Evolutionary conservation across 2,329 filamentous ascomycete species (phyloP), one percentile per base, ranked within the genome.

Genomic region (Trichoderma polysporum): DNA sequence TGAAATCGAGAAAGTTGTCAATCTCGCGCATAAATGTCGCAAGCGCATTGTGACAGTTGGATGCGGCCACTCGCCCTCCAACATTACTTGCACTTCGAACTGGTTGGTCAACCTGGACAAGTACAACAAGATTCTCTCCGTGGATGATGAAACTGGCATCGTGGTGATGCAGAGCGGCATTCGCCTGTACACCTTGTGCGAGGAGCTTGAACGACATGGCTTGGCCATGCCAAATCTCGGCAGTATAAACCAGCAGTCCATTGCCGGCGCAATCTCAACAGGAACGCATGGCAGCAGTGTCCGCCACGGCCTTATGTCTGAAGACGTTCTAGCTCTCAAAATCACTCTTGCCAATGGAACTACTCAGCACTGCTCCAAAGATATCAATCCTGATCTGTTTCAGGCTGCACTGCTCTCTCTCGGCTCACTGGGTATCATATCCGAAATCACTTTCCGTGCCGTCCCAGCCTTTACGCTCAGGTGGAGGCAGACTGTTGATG

Each of bases 21-120:
- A 85, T 49, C 86, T 97, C 25, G 95, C 95, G 6, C 90, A 91
- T 68, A 86, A 84, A 79, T 95, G 91, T 79, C 88, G 93, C 49
- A 89, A 92, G 54, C 90, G 93, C 68, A 81, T 99, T 68, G 91
- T 94, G 39, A 91, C 91, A 6, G 90, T 94, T n/a, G 94, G 95
- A 68, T 94, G 91, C 73, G 93, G 90, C 66, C 94, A 99, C 81
- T 97, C 94, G 64, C 95, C 94, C 8, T 96, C 91, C 70, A 91
- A 94, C 74, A 81, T 99, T 50, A 98, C 94, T 4, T 97, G 93
- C 79, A 97, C 94, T 5, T 95, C 92, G 17, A 92, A 91, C 70
- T 98, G 95, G 95, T 89, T 97, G 76, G 83, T 98, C 72, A 98
- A 97, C 77, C 87, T 99, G 69, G 95, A 99, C 82, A 85, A 91